Evolutionary conservation across 768 basidiomycete species (phyloP).

Genomic region (Erythrobasidium yunnanense): DNA sequence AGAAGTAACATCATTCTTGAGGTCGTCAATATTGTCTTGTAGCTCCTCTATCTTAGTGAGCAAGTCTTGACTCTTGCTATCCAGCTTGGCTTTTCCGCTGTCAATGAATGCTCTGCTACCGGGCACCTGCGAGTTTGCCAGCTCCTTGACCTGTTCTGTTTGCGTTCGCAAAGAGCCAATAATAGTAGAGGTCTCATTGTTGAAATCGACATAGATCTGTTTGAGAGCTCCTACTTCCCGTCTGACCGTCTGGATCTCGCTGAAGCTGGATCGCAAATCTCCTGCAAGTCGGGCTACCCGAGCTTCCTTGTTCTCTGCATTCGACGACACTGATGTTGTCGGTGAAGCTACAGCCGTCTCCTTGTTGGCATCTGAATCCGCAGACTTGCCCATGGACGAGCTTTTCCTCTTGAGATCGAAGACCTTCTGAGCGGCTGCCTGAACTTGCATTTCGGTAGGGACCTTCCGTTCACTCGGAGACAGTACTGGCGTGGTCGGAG

Average conservation of each 20-base stretch:
- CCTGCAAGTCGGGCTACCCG: conserved; percentile 52
- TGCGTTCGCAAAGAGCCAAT: conserved; percentile 66
- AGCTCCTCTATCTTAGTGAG: conserved; percentile 87
- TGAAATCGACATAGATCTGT: conserved; percentile 87
- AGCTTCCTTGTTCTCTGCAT: background rate
- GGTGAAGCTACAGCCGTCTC: background rate
- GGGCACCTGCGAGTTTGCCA: conserved; percentile 68
- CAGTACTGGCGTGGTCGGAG: conserved; percentile 47
- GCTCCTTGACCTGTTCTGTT: conserved; percentile 74
- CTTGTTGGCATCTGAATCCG: background rate
- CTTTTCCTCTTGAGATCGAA: conserved; percentile 23
- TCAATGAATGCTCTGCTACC: conserved; percentile 81
- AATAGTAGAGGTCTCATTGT: conserved; percentile 78
- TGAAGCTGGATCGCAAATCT: conserved; percentile 82
- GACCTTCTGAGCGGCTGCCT: conserved; percentile 32
- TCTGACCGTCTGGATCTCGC: conserved; percentile 86
- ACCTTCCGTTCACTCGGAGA: background rate
- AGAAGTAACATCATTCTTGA: conserved; percentile 84
- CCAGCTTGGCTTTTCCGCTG: conserved; percentile 82
- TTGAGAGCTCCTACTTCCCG: conserved; percentile 87
- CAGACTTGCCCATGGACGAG: background rate
- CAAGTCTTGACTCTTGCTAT: conserved; percentile 73
- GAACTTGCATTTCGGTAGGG: conserved; percentile 37
- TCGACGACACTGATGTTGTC: background rate
- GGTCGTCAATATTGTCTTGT: conserved; percentile 74